These are phyloP conservation scores for Dunaliella salina DNA, from an alignment of 163 green algal species.

Conservation along the genomic window DNA sequence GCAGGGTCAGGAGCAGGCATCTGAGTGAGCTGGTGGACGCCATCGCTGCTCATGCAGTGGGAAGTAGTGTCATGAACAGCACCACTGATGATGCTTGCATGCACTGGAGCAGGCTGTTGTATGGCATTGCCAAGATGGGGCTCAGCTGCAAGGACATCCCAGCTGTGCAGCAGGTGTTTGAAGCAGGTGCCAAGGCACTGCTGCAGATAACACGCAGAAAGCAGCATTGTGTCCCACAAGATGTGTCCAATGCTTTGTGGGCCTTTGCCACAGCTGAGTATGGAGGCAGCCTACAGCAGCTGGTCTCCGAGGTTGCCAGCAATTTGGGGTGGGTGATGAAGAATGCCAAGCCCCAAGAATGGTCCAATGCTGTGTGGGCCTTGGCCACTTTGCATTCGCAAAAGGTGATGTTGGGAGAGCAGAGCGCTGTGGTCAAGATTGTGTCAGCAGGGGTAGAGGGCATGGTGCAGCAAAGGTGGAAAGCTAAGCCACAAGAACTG, in stretches of 20 bases:
- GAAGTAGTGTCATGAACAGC: neutral
- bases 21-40: neutral
- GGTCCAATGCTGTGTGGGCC: neutral
- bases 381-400: neutral
- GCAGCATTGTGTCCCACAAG: neutral
- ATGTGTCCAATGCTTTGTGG: neutral
- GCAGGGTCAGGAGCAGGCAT: neutral
- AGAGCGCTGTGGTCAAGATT: neutral
- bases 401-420: neutral
- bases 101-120: neutral
- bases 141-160: neutral
- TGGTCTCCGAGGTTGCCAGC: neutral
- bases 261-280: neutral
- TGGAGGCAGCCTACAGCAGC: neutral
- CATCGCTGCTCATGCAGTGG: neutral
- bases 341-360: neutral
- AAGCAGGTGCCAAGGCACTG: neutral
- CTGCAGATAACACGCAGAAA: neutral
- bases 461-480: neutral
- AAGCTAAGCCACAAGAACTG: neutral
- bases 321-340: neutral
- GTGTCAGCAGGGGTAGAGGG: neutral
- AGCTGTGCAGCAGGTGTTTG: neutral
- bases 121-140: neutral
- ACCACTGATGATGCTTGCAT: neutral